These are phyloP conservation scores for Stellera chamaejasme DNA, from an alignment of 345 rosid species.

Conservation along the genomic window DNA sequence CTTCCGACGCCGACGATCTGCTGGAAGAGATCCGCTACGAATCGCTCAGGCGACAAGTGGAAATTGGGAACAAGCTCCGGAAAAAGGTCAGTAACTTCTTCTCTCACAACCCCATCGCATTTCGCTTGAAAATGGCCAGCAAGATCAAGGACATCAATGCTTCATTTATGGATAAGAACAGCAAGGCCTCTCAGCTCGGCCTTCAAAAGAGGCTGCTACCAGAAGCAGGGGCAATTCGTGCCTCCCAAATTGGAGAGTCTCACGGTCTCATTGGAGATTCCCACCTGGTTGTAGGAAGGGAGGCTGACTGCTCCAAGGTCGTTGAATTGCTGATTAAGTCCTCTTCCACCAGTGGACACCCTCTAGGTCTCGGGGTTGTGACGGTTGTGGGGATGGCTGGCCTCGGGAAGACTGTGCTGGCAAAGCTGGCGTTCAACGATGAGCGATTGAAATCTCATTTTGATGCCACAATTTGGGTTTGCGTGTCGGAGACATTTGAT, in stretches of 20 bases:
- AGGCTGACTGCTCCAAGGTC: conserved; percentile 6
- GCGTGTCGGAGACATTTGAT: conserved; percentile 11
- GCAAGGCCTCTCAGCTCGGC: background rate
- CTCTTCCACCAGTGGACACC: background rate
- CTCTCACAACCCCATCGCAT: conserved; percentile 1
- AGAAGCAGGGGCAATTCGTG: background rate
- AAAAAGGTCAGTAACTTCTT: conserved; percentile 9
- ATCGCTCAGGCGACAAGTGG: conserved; percentile 4
- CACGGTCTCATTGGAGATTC: background rate
- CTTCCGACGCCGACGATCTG: conserved; percentile 16
- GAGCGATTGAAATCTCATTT: background rate
- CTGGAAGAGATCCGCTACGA: conserved; percentile 14
- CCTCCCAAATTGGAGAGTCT: background rate
- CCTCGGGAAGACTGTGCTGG: conserved; percentile 22
- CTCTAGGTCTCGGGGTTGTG: background rate
- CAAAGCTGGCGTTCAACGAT: background rate
- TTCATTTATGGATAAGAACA: background rate
- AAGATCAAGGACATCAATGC: conserved; percentile 5
- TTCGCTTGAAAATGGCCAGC: conserved; percentile 2
- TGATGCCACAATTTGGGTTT: conserved; percentile 8
- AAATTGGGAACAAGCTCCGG: background rate
- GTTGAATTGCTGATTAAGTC: conserved; percentile 4
- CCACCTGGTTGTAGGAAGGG: conserved; percentile 9
- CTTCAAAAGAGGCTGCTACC: background rate
- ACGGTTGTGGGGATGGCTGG: conserved; percentile 22